Conservation (phyloP, 306 rosid species). For the Glycine soja region DNA sequence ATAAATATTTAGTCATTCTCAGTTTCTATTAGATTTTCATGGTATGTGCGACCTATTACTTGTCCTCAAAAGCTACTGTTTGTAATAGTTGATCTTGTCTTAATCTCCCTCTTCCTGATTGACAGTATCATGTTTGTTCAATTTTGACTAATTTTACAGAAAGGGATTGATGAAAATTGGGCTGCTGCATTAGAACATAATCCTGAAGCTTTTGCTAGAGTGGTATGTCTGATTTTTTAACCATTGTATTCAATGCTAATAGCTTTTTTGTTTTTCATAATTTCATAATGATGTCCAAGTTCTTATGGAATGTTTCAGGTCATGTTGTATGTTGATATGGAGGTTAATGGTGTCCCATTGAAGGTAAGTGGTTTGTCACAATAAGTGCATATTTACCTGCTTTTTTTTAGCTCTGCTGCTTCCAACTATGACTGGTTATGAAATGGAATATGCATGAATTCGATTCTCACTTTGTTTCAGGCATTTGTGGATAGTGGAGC, state of each 20-base stretch:
- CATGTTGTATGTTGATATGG: conserved; percentile 99
- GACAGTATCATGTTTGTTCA: conserved; percentile 6
- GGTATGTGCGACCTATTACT: background rate
- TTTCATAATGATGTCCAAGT: background rate
- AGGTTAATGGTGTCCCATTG: conserved; percentile 92
- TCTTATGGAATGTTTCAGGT: conserved; percentile 60
- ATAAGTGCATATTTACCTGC: conserved; percentile 9
- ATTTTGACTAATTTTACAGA: conserved; percentile 59
- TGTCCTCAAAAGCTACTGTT: background rate
- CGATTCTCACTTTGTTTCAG: conserved; percentile 56
- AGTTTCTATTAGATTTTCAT: no score
- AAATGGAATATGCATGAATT: conserved; percentile 29
- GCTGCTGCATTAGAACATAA: conserved; percentile 95
- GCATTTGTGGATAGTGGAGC: conserved; percentile 99
- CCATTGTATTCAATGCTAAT: conserved; percentile 7
- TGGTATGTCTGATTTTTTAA: conserved; percentile 64
- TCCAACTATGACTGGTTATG: conserved; percentile 13
- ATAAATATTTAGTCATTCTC: no score
- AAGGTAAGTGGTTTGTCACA: conserved; percentile 64
- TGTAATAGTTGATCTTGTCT: conserved; percentile 3
- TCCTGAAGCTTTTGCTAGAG: conserved; percentile 98
- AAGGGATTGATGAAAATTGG: conserved; percentile 99
- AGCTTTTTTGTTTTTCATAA: background rate
- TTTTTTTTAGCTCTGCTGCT: conserved; percentile 31
- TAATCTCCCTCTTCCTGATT: background rate